phyloP scores from a whole-genome alignment of 306 rosid genomes.

The Ochetophila trinervis region DNA sequence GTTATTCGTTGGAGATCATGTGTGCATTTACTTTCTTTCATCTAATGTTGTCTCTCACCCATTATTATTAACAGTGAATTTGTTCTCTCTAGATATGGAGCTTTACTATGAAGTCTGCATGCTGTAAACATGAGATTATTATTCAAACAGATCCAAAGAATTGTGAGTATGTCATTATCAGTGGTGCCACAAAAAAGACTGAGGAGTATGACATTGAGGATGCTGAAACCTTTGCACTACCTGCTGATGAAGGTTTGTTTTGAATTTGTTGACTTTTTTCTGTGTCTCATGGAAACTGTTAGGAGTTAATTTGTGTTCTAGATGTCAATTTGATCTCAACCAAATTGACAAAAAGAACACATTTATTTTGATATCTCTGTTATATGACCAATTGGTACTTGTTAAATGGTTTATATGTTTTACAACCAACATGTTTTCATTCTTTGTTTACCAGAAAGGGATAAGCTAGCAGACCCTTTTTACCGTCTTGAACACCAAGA shows the following conservation, averaged over 20 bases:
- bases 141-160: conserved; percentile 94
- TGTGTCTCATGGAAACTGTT: neutral
- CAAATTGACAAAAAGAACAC: neutral
- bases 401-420: conserved; percentile 5
- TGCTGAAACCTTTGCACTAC: conserved; percentile 81
- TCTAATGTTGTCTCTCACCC: neutral
- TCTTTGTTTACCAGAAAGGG: conserved; percentile 49
- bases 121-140: conserved; percentile 83
- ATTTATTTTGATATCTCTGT: neutral
- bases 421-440: neutral
- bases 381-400: neutral
- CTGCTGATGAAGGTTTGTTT: conserved; percentile 79
- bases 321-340: neutral
- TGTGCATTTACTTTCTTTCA: too few relatives aligned
- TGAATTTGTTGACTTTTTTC: neutral
- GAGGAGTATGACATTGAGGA: conserved; percentile 83
- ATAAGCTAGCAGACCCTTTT: conserved; percentile 92
- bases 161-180: conserved; percentile 66
- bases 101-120: conserved; percentile 86
- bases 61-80: neutral
- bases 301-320: neutral
- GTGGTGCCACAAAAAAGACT: conserved; percentile 71
- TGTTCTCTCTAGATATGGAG: conserved; percentile 76
- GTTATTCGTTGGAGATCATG: neutral
- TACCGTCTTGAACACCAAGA: conserved; percentile 93